Percentiles rank a stretch among this genome's conserved stretches.
These are phyloP conservation scores for Wickerhamomyces pijperi DNA, from an alignment of 805 yeast species.

Conservation along the genomic window DNA sequence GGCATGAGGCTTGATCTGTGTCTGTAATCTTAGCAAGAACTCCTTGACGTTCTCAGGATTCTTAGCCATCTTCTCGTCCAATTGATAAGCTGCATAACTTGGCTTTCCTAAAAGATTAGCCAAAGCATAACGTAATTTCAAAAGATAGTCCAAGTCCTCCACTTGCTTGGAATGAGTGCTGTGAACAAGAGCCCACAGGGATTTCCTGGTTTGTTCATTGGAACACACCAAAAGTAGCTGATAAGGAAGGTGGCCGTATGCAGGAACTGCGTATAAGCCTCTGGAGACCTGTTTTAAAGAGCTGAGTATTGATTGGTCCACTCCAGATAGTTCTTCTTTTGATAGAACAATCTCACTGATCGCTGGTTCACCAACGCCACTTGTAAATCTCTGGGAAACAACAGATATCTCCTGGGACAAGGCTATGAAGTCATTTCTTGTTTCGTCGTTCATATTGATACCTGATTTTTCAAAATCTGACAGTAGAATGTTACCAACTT, in stretches of 20 bases:
- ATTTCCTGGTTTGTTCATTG: slow-evolving; percentile 44
- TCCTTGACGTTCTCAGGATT: slow-evolving; percentile 63
- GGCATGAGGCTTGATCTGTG: slow-evolving; percentile 41
- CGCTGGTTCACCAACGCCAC: slow-evolving; percentile 14
- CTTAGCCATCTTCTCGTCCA: slow-evolving; percentile 85
- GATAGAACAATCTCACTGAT: slow-evolving; percentile 13
- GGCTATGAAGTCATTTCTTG: slow-evolving; percentile 60
- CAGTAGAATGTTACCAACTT: slow-evolving; percentile 70
- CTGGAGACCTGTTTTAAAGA: slow-evolving; percentile 26
- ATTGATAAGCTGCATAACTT: slow-evolving; percentile 69
- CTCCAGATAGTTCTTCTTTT: slow-evolving; percentile 10
- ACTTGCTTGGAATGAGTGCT: slow-evolving; percentile 57
- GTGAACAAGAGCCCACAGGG: slow-evolving; percentile 68
- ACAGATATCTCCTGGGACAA: slow-evolving; percentile 73
- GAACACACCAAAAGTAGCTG: slow-evolving; percentile 50
- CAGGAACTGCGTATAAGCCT: slow-evolving; percentile 37
- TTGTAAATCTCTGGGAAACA: slow-evolving; percentile 63
- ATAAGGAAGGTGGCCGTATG: slow-evolving; percentile 55
- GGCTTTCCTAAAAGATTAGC: slow-evolving; percentile 63
- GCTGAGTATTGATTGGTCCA: slow-evolving; percentile 14
- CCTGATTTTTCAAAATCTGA: slow-evolving; percentile 90
- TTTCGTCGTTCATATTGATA: slow-evolving; percentile 56
- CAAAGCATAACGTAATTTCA: slow-evolving; percentile 55
- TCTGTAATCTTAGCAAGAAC: slow-evolving; percentile 52
- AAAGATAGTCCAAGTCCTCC: slow-evolving; percentile 40